Base-by-base conservation (phyloP, 352 stramenopile species). In the Aphanomyces invadans region DNA sequence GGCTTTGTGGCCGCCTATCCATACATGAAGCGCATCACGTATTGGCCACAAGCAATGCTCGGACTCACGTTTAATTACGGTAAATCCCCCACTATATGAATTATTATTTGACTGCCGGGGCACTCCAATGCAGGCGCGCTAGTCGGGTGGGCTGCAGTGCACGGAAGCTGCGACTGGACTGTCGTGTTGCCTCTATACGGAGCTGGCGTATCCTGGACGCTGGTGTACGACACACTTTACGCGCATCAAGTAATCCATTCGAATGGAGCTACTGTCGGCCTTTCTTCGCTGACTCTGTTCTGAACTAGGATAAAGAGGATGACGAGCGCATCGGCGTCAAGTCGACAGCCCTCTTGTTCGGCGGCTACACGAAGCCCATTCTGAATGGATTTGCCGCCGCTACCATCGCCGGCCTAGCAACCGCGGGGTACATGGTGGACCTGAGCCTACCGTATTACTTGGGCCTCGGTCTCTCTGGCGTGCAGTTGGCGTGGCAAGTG, bases 141-240 rank as follows among this genome's bases (percentile, higher is more conserved):
- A 49, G 81, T 99, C 53, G 97, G 92, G 21, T 98, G 87, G 83
- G 82, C 87, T 1, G 90, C 91, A 1, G 87, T 96, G 29, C 83
- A 95, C 19, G 88, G 89, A 23, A 73, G 71, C 4, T 90, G 77
- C n/a, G 82, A 78, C 29, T 94, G 83, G 87, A 66, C 74, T 2
- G 79, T 98, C n/a, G 83, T 98, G 39, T 72, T 91, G 55, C 97
- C 97, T 19, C 77, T 99, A 3, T 99, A 99, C 78, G 74, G 78
- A 0, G 89, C 85, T 23, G 93, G 95, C 31, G 79, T 99, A 9
- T 83, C 83, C n/a, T 99, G 97, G 97, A 99, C 97, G 21, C 71
- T 99, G 29, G 89, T 99, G n/a, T 99, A 99, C 75, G 97, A 99
- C 78, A 99, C 97, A 15, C 75, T 99, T 25, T 99, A 99, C 79